Base-by-base conservation (phyloP, 768 basidiomycete genomes). In the Crucibulum laeve region DNA sequence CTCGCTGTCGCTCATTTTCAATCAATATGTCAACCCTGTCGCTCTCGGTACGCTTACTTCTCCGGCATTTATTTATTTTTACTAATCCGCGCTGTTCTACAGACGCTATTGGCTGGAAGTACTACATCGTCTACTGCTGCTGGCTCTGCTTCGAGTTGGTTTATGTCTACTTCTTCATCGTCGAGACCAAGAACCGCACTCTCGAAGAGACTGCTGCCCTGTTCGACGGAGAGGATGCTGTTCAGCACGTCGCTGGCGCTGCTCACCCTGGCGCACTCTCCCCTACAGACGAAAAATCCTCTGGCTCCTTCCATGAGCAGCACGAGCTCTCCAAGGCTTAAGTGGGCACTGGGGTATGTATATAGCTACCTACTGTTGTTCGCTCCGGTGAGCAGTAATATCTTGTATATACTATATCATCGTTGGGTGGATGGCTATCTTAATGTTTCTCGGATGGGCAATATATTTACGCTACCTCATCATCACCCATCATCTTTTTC, bases 1-100 rank as follows among this genome's bases (percentile, higher is more conserved):
- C 59, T 88, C 87, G 10, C 52, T 84, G 43, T 76, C 89, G 4
- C 80, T 92, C 52, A 87, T 94, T 62, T 89, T 94, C 66, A 91
- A 91, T 60, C 89, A 90, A 64, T 89, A 91, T 56, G 80, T 84
- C 60, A 91, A 91, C 69, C 90, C 88, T 25, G 76, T 89, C 59
- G 87, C 86, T 25, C 69, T 90, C 33, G 71, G 61, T 59, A 41
- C 35, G 59, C 54, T 28, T 26, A 7, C 13, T 33, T 24, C 38
- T n/a, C 40, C 21, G 23, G 13, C n/a, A 40, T 11, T 43, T 5
- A 26, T 38, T 38, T 35, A 30, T 15, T 42, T 17, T 38, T 24
- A 17, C 22, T 30, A 13, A 49, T 44, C 48, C 17, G 49, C 26
- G 3, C 2, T 11, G 44, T 34, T 22, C 38, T 33, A 26, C 47